phyloP scores from a whole-genome alignment of 2,329 filamentous ascomycete genomes.

The Trichophyton simii region DNA sequence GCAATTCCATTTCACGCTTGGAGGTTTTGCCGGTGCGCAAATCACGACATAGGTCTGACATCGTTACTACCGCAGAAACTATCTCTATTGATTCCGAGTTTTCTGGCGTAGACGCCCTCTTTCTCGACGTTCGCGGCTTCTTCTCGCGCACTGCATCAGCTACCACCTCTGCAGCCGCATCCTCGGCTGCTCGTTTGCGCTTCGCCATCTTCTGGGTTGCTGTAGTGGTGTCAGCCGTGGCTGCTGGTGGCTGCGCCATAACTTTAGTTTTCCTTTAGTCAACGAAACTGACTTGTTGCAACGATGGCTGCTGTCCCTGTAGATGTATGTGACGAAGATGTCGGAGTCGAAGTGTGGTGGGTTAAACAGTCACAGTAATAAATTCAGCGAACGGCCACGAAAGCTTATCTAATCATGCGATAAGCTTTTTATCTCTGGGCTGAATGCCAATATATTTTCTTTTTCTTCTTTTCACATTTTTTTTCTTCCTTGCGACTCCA shows the following conservation, averaged over 20 bases:
- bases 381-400: neutral
- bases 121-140: conserved; percentile 22
- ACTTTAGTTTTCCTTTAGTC: neutral
- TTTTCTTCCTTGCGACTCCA: neutral
- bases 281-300: neutral
- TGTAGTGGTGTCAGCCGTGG: neutral
- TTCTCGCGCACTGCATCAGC: conserved; percentile 15
- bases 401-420: neutral
- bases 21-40: conserved; percentile 45
- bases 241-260: neutral
- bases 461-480: neutral
- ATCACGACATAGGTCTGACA: conserved; percentile 46
- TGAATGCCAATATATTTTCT: neutral
- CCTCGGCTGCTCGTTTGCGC: conserved; percentile 14
- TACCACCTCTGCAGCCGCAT: conserved; percentile 17
- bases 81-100: conserved; percentile 40
- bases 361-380: neutral
- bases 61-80: conserved; percentile 41
- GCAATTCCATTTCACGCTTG: conserved; percentile 44
- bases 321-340: neutral
- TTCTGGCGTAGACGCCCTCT: conserved; percentile 35
- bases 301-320: neutral
- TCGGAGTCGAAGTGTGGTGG: neutral
- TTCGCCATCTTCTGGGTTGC: conserved; percentile 1
- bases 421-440: neutral